Conservation (phyloP, 208 protist species). For the Crithidia sp. region DNA sequence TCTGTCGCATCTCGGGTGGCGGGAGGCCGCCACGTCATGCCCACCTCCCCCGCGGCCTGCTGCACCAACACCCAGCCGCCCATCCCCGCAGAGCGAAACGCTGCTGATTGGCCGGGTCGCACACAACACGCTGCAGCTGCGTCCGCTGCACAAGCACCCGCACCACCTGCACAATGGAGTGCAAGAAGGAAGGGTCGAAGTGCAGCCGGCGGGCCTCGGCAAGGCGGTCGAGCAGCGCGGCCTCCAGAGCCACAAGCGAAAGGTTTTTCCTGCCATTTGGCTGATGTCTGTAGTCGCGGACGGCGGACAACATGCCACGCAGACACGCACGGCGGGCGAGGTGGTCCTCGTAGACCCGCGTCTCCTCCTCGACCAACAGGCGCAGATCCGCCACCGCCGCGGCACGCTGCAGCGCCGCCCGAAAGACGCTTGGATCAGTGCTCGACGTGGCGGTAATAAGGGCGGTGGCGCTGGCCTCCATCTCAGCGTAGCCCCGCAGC, state of each 20-base stretch:
- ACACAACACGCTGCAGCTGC: constrained; percentile 25
- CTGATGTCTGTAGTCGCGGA: not conserved
- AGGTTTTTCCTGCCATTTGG: not conserved
- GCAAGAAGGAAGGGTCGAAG: constrained; percentile 4
- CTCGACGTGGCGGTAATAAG: constrained; percentile 24
- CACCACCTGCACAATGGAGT: constrained; percentile 18
- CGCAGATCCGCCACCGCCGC: constrained; percentile 13
- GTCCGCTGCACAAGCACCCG: constrained; percentile 26
- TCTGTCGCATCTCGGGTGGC: too few relatives aligned
- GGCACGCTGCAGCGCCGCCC: constrained; percentile 24
- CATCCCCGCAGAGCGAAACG: too few relatives aligned
- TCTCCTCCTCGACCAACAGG: constrained; percentile 24
- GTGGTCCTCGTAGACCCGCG: constrained; percentile 13
- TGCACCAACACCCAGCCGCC: constrained; percentile 20
- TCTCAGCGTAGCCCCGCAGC: constrained; percentile 38
- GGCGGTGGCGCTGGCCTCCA: constrained; percentile 29
- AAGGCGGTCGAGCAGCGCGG: constrained; percentile 17
- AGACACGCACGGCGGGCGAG: constrained; percentile 23
- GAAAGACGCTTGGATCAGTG: constrained; percentile 23
- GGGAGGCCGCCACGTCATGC: constrained; percentile 23
- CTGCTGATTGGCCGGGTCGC: constrained; percentile 12
- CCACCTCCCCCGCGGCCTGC: constrained; percentile 27
- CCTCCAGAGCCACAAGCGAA: constrained; percentile 8
- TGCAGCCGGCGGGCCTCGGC: constrained; percentile 5
- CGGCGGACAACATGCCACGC: constrained; percentile 1